phyloP scores from a whole-genome alignment of 2,329 filamentous ascomycete species.

The Pezicula carpinea region DNA sequence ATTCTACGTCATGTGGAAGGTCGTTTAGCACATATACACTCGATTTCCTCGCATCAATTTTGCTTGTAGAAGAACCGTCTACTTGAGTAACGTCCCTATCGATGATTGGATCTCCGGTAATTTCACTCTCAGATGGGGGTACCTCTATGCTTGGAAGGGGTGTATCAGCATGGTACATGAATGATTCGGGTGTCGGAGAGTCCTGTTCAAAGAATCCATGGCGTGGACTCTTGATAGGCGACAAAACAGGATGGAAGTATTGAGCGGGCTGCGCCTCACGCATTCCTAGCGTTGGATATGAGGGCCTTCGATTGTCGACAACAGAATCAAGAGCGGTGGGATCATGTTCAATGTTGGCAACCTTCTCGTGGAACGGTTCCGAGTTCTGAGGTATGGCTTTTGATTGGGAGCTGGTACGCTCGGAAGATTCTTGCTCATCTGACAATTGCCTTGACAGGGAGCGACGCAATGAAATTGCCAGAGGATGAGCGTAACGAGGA shows the following conservation, averaged over 20 bases:
- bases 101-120: neutral
- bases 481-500: too few species aligned
- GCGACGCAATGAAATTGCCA: too few species aligned
- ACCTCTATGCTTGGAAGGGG: neutral
- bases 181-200: neutral
- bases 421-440: too few species aligned
- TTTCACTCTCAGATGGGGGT: neutral
- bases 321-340: too few species aligned
- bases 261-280: slow-evolving; percentile 14
- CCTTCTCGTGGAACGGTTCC: too few species aligned
- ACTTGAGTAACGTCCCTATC: neutral
- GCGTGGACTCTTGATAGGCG: slow-evolving; percentile 2
- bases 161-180: neutral
- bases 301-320: neutral
- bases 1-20: neutral
- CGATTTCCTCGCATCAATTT: neutral
- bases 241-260: slow-evolving; percentile 13
- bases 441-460: too few species aligned
- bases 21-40: neutral
- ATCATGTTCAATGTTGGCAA: too few species aligned
- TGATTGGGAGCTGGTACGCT: too few species aligned
- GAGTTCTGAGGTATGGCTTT: too few species aligned
- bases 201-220: neutral
- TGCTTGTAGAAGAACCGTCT: neutral
- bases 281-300: slow-evolving; percentile 14